phyloP scores from a whole-genome alignment of 2,329 filamentous ascomycete genomes.

The Neospermospora avenae region DNA sequence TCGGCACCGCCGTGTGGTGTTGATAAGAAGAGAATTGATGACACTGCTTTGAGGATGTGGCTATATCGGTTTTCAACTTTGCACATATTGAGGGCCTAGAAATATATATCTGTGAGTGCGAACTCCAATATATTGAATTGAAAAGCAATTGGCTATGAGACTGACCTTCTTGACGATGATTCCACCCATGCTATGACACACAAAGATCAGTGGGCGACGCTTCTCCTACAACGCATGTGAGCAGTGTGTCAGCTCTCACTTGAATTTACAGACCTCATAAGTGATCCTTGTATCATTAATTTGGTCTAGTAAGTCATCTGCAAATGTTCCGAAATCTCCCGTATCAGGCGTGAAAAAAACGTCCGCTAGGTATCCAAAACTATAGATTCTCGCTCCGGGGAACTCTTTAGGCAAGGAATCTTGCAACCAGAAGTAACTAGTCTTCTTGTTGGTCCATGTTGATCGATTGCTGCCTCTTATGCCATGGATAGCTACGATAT shows the following conservation, averaged over 20 bases:
- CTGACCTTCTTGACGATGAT: constrained; percentile 22
- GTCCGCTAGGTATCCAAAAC: constrained; percentile 25
- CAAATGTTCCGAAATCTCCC: constrained; percentile 18
- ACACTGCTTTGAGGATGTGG: constrained; percentile 26
- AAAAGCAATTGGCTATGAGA: background rate
- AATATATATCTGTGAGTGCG: background rate
- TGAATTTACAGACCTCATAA: background rate
- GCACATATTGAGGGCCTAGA: constrained; percentile 15
- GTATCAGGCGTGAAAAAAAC: constrained; percentile 13
- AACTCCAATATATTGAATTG: background rate
- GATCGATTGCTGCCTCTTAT: constrained; percentile 20
- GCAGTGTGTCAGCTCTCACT: background rate
- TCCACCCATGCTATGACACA: constrained; percentile 29
- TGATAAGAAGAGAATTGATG: constrained; percentile 38
- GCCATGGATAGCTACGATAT: constrained; percentile 24
- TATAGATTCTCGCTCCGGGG: constrained; percentile 23
- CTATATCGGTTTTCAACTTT: constrained; percentile 17
- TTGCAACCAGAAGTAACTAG: constrained; percentile 20
- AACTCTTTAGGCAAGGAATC: constrained; percentile 23
- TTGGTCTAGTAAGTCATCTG: constrained; percentile 14
- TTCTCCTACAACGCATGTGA: background rate
- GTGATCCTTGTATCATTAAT: background rate
- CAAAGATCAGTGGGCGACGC: constrained; percentile 20
- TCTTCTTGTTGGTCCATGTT: constrained; percentile 26
- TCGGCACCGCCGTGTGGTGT: constrained; percentile 40